Percentiles rank a stretch among this genome's conserved stretches.
These are phyloP conservation scores for Termitomyces sp. DNA, from an alignment of 768 basidiomycete species.

Conservation along the genomic window DNA sequence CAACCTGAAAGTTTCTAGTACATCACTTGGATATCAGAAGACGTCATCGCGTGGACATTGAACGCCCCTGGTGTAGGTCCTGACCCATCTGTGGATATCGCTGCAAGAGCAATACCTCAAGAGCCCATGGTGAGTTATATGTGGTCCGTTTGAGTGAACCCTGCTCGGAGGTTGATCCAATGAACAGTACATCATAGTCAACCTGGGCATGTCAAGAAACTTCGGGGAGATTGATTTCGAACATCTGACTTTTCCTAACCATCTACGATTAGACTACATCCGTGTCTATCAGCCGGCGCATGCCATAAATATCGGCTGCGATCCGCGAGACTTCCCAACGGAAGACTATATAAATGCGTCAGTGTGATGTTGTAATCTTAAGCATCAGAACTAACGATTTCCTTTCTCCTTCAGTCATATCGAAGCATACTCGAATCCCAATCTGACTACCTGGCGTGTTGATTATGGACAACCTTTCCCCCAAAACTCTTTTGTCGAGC, in stretches of 20 bases:
- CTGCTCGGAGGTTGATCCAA: neutral
- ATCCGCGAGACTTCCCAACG: constrained; percentile 59
- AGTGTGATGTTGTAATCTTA: constrained; percentile 9
- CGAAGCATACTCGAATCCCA: constrained; percentile 67
- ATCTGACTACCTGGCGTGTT: constrained; percentile 38
- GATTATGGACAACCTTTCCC: constrained; percentile 49
- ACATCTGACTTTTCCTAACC: constrained; percentile 58
- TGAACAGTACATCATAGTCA: constrained; percentile 70
- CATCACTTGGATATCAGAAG: constrained; percentile 75
- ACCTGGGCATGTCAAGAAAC: constrained; percentile 75
- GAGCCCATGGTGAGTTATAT: constrained; percentile 72
- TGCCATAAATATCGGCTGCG: constrained; percentile 60
- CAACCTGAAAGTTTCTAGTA: constrained; percentile 37
- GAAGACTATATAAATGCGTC: constrained; percentile 58
- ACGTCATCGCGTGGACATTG: constrained; percentile 66
- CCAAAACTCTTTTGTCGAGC: constrained; percentile 42
- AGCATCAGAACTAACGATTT: neutral
- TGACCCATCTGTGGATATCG: constrained; percentile 54
- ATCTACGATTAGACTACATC: constrained; percentile 36
- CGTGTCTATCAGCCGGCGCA: constrained; percentile 65
- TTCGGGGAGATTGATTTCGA: constrained; percentile 68
- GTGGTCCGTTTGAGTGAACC: neutral
- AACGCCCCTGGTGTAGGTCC: constrained; percentile 59
- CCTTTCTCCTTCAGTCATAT: constrained; percentile 29
- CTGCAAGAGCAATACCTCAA: constrained; percentile 58